A percentile compares a stretch with the other conserved stretches of the same genome.
Conservation (phyloP, 441 rosid genomes). For the Melastoma candidum region DNA sequence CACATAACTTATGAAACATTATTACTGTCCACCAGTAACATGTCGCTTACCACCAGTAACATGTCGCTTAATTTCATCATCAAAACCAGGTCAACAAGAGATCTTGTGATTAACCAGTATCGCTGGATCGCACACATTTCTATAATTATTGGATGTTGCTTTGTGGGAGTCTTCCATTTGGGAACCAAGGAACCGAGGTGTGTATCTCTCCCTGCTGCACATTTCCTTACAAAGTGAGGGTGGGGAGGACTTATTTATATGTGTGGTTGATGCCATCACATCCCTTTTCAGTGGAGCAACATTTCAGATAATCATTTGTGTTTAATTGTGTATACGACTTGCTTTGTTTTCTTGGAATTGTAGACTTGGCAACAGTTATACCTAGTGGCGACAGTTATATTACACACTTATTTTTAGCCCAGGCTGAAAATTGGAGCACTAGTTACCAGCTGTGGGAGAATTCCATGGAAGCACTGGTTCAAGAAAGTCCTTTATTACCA, state of each 20-base stretch:
- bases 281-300: too few relatives aligned
- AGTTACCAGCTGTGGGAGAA: conserved; percentile 40
- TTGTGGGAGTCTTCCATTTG: conserved; percentile 65
- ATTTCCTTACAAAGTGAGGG: neutral
- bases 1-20: too few relatives aligned
- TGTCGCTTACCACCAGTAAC: too few relatives aligned
- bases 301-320: too few relatives aligned
- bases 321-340: neutral
- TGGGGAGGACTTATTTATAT: too few relatives aligned
- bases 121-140: conserved; percentile 89
- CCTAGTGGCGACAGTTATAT: neutral
- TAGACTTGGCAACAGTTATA: neutral
- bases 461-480: conserved; percentile 90
- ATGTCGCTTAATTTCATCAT: too few relatives aligned
- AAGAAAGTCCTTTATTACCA: conserved; percentile 75
- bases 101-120: conserved; percentile 34
- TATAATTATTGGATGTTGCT: conserved; percentile 79
- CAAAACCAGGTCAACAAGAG: too few relatives aligned
- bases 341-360: neutral
- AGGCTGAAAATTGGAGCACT: conserved; percentile 36
- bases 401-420: conserved; percentile 2
- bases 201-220: conserved; percentile 3
- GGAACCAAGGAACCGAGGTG: conserved; percentile 91
- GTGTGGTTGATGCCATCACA: too few relatives aligned
- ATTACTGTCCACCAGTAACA: too few relatives aligned